Evolutionary conservation across 108 stramenopile genomes (phyloP), one percentile per base, ranked within the genome.

Genomic region (Cyclotella kingstonii): DNA sequence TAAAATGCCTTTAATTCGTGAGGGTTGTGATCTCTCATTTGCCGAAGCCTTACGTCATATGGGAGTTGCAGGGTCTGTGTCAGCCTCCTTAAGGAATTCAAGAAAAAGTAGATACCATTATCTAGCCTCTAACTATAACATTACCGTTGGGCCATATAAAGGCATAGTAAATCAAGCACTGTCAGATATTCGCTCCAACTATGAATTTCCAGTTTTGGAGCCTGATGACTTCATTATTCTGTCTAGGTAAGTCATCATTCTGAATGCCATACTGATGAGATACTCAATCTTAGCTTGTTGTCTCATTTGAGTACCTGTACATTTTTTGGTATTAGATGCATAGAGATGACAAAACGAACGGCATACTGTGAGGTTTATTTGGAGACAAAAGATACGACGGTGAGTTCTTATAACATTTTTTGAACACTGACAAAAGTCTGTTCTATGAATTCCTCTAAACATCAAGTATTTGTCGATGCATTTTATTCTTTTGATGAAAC

Each of bases 1-100:
- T 5, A 68, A 75, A 36, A 62, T 68, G 33, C 73, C 73, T 0
- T 26, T 44, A 8, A 50, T 40, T 15, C 45, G 60, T 12, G 73
- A 75, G 23, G 48, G 25, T 25, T 51, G 54, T 19, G 54, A 39
- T 5, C 39, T 75, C 31, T 33, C 61, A 4, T 68, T 49, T 11
- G 53, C 36, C 25, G 73, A 75, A 31, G 60, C 33, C 29, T 22
- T 33, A 0, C 60, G 73, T 27, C 67, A 62, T 29, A 18, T 33
- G n/a, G 73, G 43, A 23, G 41, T 25, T 11, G 51, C 61, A 12
- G 44, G 38, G 23, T 28, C 67, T 3, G 44, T 62, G 22, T 51
- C 73, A n/a, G 54, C 46, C 8, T 17, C 46, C 5, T 68, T 75
- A 9, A 30, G 17, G 39, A 75, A 63, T 26, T 44, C 67, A 21